phyloP scores from a whole-genome alignment of 176 grass and related monocot species.

The Cocos nucifera region DNA sequence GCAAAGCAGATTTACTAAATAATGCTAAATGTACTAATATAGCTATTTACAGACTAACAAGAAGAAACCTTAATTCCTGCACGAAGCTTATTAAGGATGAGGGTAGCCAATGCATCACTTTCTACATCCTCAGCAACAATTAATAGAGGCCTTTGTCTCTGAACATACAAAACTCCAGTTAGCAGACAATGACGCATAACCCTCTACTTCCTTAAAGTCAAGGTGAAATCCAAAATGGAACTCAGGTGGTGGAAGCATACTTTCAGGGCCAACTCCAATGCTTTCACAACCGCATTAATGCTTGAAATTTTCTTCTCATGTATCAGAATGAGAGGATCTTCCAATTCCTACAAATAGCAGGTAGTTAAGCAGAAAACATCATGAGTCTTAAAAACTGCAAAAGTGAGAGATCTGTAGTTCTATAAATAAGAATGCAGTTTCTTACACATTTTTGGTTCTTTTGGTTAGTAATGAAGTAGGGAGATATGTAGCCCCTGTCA shows the following conservation, averaged over 20 bases:
- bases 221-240: too few species aligned
- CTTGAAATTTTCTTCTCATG: constrained; percentile 51
- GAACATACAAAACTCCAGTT: neutral
- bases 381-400: too few species aligned
- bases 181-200: too few species aligned
- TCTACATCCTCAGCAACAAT: constrained; percentile 69
- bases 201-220: too few species aligned
- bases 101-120: constrained; percentile 71
- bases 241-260: neutral
- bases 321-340: constrained; percentile 43
- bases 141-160: constrained; percentile 35
- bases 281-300: constrained; percentile 22
- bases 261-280: constrained; percentile 49
- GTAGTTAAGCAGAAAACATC: neutral
- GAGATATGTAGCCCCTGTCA: constrained; percentile 46
- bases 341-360: constrained; percentile 16
- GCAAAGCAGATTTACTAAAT: too few species aligned
- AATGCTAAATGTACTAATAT: too few species aligned
- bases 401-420: too few species aligned
- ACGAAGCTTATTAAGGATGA: constrained; percentile 71
- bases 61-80: constrained; percentile 30
- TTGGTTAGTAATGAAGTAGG: constrained; percentile 37
- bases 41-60: neutral
- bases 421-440: neutral
- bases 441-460: constrained; percentile 48